Percentiles rank a stretch among this genome's conserved stretches.
Evolutionary conservation across 192 early-diverging fungal species (phyloP).

Genomic region (Backusella tarrabulga): DNA sequence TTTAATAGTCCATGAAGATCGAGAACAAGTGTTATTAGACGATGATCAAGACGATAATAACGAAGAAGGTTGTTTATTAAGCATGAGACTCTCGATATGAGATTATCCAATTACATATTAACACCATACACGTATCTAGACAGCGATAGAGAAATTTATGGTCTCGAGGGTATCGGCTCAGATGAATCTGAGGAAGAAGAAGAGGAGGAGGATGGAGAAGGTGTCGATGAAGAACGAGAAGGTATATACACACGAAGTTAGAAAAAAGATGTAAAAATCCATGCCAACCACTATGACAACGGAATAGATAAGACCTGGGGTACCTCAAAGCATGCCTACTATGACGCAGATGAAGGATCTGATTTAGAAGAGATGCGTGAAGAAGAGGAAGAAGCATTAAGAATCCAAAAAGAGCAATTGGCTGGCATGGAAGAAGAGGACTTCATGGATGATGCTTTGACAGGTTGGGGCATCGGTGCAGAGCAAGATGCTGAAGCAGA

Average conservation of each 20-base stretch:
- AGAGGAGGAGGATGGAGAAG: conserved; percentile 9
- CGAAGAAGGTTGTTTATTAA: conserved; percentile 19
- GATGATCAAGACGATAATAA: conserved; percentile 18
- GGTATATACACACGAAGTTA: background rate
- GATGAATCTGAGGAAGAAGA: conserved; percentile 40
- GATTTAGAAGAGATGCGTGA: conserved; percentile 80
- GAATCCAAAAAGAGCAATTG: conserved; percentile 78
- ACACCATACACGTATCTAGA: conserved; percentile 26
- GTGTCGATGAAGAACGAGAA: conserved; percentile 25
- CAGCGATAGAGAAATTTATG: conserved; percentile 80
- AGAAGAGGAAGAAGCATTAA: conserved; percentile 86
- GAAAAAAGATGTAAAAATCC: background rate
- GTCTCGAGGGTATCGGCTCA: conserved; percentile 62
- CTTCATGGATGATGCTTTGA: conserved; percentile 71
- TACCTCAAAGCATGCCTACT: conserved; percentile 71
- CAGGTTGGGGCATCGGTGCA: conserved; percentile 44
- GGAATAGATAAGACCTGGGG: conserved; percentile 77
- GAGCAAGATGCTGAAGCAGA: conserved; percentile 48
- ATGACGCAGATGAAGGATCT: conserved; percentile 79
- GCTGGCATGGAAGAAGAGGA: conserved; percentile 83
- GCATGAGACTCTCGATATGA: too few species aligned
- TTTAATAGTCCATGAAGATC: conserved; percentile 35
- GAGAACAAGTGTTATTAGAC: conserved; percentile 55
- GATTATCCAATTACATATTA: background rate
- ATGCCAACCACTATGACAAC: background rate